Evolutionary conservation across 306 rosid genomes (phyloP).

Genomic region (Phaseolus lunatus): DNA sequence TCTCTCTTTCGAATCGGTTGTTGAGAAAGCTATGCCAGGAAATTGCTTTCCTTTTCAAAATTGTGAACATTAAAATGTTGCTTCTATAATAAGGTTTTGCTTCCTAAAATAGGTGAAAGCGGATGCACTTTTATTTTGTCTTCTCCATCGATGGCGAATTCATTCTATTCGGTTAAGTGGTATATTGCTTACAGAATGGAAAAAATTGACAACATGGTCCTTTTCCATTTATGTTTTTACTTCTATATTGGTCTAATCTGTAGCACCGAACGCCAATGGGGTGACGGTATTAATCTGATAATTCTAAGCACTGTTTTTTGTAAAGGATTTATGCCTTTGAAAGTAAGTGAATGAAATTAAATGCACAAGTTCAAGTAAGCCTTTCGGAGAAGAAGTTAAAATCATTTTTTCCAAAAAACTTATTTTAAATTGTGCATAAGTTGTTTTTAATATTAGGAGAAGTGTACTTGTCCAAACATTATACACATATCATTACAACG

Average conservation of each 20-base stretch:
- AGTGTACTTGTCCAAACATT: neutral
- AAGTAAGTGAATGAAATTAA: too few species aligned
- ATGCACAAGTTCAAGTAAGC: too few species aligned
- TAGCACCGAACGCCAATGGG: neutral
- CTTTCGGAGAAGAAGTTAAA: too few species aligned
- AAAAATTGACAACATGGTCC: neutral
- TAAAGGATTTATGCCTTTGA: slow-evolving; percentile 7
- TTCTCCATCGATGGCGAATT: neutral
- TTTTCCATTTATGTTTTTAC: neutral
- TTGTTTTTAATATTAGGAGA: too few species aligned
- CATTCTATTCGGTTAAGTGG: neutral
- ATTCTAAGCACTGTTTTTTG: neutral
- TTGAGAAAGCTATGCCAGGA: slow-evolving; percentile 17
- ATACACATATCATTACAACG: neutral
- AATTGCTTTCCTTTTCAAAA: slow-evolving; percentile 2
- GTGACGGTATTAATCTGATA: neutral
- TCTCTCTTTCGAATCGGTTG: neutral
- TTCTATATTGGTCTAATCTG: slow-evolving; percentile 24
- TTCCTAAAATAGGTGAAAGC: neutral
- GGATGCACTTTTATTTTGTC: neutral
- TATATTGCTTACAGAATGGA: neutral
- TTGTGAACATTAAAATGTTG: neutral
- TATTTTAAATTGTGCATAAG: too few species aligned
- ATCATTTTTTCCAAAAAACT: too few species aligned
- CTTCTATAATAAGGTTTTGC: slow-evolving; percentile 1